A percentile compares a stretch with the other conserved stretches of the same genome.
phyloP scores from a whole-genome alignment of 176 grass and related monocot species.

The Neostapfia colusana region DNA sequence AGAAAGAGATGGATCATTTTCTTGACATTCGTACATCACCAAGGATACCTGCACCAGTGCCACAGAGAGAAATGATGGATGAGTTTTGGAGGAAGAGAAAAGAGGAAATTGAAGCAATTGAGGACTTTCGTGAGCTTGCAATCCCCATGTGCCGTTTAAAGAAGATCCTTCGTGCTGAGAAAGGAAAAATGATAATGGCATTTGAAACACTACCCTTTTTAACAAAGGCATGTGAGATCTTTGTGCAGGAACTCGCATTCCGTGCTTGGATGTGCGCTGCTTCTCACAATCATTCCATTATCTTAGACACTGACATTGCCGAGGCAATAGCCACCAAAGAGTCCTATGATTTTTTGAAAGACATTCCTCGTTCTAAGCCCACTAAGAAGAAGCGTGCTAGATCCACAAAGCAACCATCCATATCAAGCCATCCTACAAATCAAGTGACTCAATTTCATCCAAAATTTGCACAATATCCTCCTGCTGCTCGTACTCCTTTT shows the following conservation, averaged over 20 bases:
- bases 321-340: neutral
- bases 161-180: neutral
- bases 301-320: constrained; percentile 16
- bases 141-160: constrained; percentile 17
- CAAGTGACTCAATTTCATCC: neutral
- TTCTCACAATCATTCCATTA: neutral
- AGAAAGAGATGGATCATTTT: neutral
- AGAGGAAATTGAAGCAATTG: neutral
- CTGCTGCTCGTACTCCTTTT: neutral
- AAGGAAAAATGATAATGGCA: neutral
- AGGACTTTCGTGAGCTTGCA: neutral
- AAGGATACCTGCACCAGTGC: accelerated
- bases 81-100: constrained; percentile 13
- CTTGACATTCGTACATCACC: too few relatives aligned
- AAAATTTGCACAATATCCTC: neutral
- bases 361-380: neutral
- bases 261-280: neutral
- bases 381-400: neutral
- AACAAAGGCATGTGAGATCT: constrained; percentile 25
- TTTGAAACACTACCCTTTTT: neutral
- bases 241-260: constrained; percentile 19
- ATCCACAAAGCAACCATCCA: neutral
- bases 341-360: constrained; percentile 10
- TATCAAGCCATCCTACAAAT: neutral
- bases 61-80: neutral